Evolutionary conservation across 768 basidiomycete genomes (phyloP), one percentile per base, ranked within the genome.

Genomic region (Russula lepida): DNA sequence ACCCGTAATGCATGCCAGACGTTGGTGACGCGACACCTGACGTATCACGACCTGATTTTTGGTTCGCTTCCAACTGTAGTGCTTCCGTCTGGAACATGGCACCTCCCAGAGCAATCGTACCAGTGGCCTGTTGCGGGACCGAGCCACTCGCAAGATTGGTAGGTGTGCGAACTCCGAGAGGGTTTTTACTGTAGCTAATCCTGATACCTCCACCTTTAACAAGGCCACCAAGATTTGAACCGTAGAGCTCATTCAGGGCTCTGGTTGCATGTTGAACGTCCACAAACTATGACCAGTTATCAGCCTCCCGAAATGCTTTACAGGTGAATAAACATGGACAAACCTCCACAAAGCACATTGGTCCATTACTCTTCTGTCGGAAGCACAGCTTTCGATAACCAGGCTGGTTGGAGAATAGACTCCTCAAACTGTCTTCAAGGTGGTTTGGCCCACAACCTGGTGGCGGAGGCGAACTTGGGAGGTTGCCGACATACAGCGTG

Each of bases 341-440:
- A 68, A 93, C 92, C 85, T 99, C 97, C 48, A 98, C 94, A 72
- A 98, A 98, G 73, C 97, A 98, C 95, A 98, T 98, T 8, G 95
- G 95, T 0, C 97, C 95, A 68, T 95, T 95, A 71, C 84, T 91
- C 77, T 99, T 99, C 69, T 95, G 93, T 56, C 95, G 80, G 78
- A 94, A 98, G 69, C 88, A 93, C 64, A 99, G 80, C 68, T 95
- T 89, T 60, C 92, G 87, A 74, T 86, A 99, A 2, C 97, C 97
- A 4, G 83, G 81, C 46, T 85, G 87, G 32, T 78, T 77, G 30
- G 81, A 79, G 73, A 99, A 99, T 50, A 97, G 75, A 41, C 85
- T 84, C 59, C 92, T 80, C 27, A 99, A 77, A 35, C 83, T 85
- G 60, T 95, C 92, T 73, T 99, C 95, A 2, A 99, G 80, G 68